Base-by-base conservation (phyloP, 2,329 filamentous ascomycete genomes). In the Fusarium keratoplasticum region DNA sequence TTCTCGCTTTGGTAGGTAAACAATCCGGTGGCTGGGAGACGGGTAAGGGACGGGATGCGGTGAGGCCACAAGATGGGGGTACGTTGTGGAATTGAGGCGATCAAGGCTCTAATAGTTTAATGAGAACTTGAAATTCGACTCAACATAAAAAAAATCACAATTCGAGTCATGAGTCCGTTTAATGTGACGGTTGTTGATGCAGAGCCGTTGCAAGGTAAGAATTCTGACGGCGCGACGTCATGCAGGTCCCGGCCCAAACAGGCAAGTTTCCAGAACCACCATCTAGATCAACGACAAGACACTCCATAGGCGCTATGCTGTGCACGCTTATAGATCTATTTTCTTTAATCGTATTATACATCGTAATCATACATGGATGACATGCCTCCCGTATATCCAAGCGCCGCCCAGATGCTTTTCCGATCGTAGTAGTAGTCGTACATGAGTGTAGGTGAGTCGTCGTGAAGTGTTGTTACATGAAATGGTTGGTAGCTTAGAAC, bases 1-100 rank as follows among this genome's bases (percentile, higher is more conserved):
- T 55, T 55, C 31, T 54, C 58, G 54, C 61, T 44, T 44, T 44
- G 40, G 40, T 64, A 70, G 16, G 67, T 75, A 76, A 77, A 77
- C 69, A 77, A 64, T 64, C 70, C 64, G 75, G 77, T 79, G 77
- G 77, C 77, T 79, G 77, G 77, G 74, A 60, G 71, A 71, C 66
- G 71, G 42, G 47, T 5, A 54, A 57, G 38, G 42, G 69, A 58
- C 13, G 2, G 54, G 60, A 64, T 59, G 66, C 61, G 67, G 70
- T 55, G 42, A 38, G 50, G 47, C 69, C 58, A 61, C 61, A 61
- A 33, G 25, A 62, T 47, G 64, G 58, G 29, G 35, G n/a, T 47
- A n/a, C 61, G 25, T 18, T 22, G 20, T 36, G 16, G 22, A 25
- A 59, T 62, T 62, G 31, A 38, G 33, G 33, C 27, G 69, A 22